Base-by-base conservation (phyloP, 345 rosid genomes). In the Punica granatum region DNA sequence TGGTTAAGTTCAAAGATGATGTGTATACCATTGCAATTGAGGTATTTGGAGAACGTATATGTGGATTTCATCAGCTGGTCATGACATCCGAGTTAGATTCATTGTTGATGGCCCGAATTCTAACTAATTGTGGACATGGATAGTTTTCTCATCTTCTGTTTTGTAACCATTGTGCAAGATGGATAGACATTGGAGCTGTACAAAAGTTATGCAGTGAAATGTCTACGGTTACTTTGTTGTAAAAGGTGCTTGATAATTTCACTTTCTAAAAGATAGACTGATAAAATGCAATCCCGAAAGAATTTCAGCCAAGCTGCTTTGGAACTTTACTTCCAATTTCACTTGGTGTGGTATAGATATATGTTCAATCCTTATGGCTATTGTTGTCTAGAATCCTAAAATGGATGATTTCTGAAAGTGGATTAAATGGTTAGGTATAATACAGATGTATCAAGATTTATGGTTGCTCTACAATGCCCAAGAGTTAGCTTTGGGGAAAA, bases 1-100 rank as follows among this genome's bases (percentile, higher is more conserved):
- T 88, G 88, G 74, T 82, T 71, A 85, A 86, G 78, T 88, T 89
- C 81, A 94, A 92, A 75, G 96, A 89, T 76, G 60, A 72, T 51
- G 85, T 88, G 34, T 82, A 85, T 75, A 73, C 84, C 31, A 73
- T 79, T 69, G 88, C 88, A 36, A 63, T 89, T 72, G 92, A 88
- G 92, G 99, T 91, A 86, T 49, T 25, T 5, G 13, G 32, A 51
- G 26, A 67, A 10, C 18, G 19, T 58, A 32, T 21, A 61, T 49
- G 9, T 14, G 21, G 21, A 44, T 70, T 69, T 14, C 33, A 60
- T 35, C 61, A 56, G 61, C 6, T 56, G 61, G 33, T 30, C 61
- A 30, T 56, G 34, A 30, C 32, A 56, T 11, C 61, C 34, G 9
- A 56, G 61, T 56, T 26, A 28, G 16, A 56, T 56, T 6, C 3